phyloP scores from a whole-genome alignment of 192 early-diverging fungal species.

The Mortierella alpina region DNA sequence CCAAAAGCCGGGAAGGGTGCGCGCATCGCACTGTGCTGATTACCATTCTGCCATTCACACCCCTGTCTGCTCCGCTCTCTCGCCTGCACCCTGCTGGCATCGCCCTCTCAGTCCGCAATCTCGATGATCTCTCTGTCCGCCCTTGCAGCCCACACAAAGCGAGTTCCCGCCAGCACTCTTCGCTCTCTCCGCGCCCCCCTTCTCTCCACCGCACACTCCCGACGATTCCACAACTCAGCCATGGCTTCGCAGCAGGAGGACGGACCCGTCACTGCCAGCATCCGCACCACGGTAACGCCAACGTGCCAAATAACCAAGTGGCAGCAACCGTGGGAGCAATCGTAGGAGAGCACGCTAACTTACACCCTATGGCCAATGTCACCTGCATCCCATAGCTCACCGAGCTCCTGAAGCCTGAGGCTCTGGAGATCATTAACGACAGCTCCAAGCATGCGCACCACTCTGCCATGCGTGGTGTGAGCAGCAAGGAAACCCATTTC shows the following conservation, averaged over 20 bases:
- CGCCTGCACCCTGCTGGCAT: not conserved
- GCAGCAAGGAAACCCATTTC: conserved; percentile 87
- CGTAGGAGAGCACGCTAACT: not conserved
- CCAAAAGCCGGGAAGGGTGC: not conserved
- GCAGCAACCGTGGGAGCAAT: no score
- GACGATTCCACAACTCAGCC: conserved; percentile 20
- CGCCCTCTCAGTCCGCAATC: not conserved
- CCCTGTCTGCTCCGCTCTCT: not conserved
- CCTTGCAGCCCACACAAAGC: conserved; percentile 14
- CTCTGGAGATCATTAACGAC: conserved; percentile 82
- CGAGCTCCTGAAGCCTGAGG: conserved; percentile 63
- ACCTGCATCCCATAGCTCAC: conserved; percentile 26
- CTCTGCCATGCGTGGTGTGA: conserved; percentile 86
- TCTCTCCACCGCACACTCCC: not conserved
- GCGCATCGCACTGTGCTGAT: not conserved
- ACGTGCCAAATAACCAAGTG: not conserved
- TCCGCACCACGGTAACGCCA: conserved; percentile 34
- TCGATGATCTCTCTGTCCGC: conserved; percentile 24
- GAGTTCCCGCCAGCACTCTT: conserved; percentile 9
- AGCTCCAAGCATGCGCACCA: conserved; percentile 84
- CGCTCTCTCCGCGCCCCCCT: conserved; percentile 11
- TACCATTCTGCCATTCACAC: not conserved
- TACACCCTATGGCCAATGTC: not conserved
- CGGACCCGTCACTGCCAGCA: conserved; percentile 43
- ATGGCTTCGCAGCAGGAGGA: conserved; percentile 49